Conservation (phyloP, 148 eudicot genomes). For the Rhododendron williamsianum region DNA sequence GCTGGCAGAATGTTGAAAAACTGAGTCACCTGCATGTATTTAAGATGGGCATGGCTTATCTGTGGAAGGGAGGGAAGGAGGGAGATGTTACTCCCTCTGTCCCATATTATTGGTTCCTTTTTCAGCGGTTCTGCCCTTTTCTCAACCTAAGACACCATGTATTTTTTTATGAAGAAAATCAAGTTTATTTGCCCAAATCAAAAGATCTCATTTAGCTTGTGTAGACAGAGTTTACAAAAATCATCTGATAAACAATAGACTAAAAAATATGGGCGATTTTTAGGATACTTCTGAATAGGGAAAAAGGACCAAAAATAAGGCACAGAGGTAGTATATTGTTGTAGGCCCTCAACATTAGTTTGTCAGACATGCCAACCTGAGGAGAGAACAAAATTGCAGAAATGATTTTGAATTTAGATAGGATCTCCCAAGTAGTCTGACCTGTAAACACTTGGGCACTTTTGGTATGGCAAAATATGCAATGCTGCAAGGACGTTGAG, state of each 20-base stretch:
- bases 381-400: neutral
- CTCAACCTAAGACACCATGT: neutral
- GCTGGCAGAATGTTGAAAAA: neutral
- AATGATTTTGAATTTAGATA: neutral
- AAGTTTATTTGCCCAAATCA: neutral
- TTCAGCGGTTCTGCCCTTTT: neutral
- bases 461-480: neutral
- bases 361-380: neutral
- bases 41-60: neutral
- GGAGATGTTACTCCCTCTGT: neutral
- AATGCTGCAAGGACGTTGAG: neutral
- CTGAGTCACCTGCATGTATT: neutral
- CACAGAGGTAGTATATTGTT: neutral
- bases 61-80: neutral
- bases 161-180: neutral
- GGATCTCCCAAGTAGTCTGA: neutral
- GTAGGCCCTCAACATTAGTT: neutral
- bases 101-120: neutral
- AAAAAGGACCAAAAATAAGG: neutral
- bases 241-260: neutral
- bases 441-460: neutral
- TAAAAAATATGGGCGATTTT: neutral
- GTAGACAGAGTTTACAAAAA: neutral
- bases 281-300: neutral
- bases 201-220: neutral